A percentile compares a stretch with the other conserved stretches of the same genome.
These are phyloP conservation scores for Penicillium nordicum DNA, from an alignment of 2,329 filamentous ascomycete species.

Conservation along the genomic window DNA sequence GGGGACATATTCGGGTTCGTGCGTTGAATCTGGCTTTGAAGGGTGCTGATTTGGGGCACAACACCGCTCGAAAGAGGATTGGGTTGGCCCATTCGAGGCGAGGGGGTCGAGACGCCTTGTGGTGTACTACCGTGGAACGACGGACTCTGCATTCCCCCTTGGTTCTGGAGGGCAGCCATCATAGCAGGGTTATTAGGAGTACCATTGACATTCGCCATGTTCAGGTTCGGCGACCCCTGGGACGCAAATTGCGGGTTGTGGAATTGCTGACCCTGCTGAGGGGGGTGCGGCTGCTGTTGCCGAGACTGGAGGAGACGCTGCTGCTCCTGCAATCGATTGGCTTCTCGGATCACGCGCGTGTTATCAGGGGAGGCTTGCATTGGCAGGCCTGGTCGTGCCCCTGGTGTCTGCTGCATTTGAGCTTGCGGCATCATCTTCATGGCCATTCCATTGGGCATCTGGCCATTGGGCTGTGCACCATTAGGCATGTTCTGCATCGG, in stretches of 20 bases:
- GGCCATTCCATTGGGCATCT: slow-evolving; percentile 55
- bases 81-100: slow-evolving; percentile 48
- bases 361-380: slow-evolving; percentile 57
- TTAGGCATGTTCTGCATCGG: slow-evolving; percentile 43
- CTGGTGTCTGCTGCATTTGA: slow-evolving; percentile 53
- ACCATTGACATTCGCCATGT: slow-evolving; percentile 41
- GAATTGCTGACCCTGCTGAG: slow-evolving; percentile 35
- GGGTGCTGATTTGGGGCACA: slow-evolving; percentile 53
- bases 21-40: slow-evolving; percentile 52
- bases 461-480: slow-evolving; percentile 45
- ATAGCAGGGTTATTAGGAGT: slow-evolving; percentile 43
- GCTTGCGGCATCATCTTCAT: slow-evolving; percentile 56
- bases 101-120: slow-evolving; percentile 43
- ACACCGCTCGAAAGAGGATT: slow-evolving; percentile 53
- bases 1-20: slow-evolving; percentile 51
- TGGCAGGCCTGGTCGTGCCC: slow-evolving; percentile 37
- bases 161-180: slow-evolving; percentile 44
- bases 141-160: slow-evolving; percentile 44
- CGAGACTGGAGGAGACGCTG: slow-evolving; percentile 61
- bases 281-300: slow-evolving; percentile 39
- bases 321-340: slow-evolving; percentile 47
- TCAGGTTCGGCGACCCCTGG: slow-evolving; percentile 44
- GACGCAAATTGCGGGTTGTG: slow-evolving; percentile 41
- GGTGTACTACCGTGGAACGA: slow-evolving; percentile 40
- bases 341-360: slow-evolving; percentile 48